These are phyloP conservation scores for Blastocladiella britannica DNA, from an alignment of 192 early-diverging fungal genomes.

Conservation along the genomic window DNA sequence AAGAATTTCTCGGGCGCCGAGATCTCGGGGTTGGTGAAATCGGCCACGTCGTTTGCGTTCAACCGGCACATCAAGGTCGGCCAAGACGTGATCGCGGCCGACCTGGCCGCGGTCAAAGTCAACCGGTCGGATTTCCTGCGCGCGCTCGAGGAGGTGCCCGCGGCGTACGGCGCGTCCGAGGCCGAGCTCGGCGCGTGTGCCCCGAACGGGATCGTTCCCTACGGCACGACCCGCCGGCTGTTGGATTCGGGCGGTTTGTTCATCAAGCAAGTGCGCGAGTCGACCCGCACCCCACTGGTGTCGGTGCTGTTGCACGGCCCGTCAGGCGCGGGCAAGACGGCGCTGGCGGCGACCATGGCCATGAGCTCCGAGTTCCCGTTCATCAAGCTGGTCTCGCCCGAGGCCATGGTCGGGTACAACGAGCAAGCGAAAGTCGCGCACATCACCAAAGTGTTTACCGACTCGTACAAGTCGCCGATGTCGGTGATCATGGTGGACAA, in stretches of 20 bases:
- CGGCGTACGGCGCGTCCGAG: constrained; percentile 85
- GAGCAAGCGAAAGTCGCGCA: constrained; percentile 63
- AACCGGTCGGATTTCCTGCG: constrained; percentile 63
- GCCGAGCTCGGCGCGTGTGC: constrained; percentile 71
- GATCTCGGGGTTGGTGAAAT: constrained; percentile 79
- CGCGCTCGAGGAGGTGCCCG: constrained; percentile 77
- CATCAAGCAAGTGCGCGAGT: constrained; percentile 55
- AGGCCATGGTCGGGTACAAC: constrained; percentile 76
- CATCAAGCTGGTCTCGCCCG: constrained; percentile 90
- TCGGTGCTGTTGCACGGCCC: constrained; percentile 73
- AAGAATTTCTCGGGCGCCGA: constrained; percentile 98
- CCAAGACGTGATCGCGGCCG: constrained; percentile 57
- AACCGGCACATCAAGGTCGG: constrained; percentile 89
- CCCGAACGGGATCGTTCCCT: constrained; percentile 70
- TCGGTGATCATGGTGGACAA: constrained; percentile 87
- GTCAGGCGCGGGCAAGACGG: constrained; percentile 77
- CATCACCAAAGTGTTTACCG: constrained; percentile 88
- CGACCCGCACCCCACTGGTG: constrained; percentile 70
- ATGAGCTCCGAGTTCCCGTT: constrained; percentile 81
- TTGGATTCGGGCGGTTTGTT: constrained; percentile 32
- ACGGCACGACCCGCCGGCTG: constrained; percentile 31
- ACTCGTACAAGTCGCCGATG: constrained; percentile 87
- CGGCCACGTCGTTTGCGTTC: constrained; percentile 85
- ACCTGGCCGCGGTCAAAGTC: constrained; percentile 78
- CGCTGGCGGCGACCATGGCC: constrained; percentile 85